phyloP scores from a whole-genome alignment of 2,329 filamentous ascomycete genomes.

The Mollisiaceae sp. region DNA sequence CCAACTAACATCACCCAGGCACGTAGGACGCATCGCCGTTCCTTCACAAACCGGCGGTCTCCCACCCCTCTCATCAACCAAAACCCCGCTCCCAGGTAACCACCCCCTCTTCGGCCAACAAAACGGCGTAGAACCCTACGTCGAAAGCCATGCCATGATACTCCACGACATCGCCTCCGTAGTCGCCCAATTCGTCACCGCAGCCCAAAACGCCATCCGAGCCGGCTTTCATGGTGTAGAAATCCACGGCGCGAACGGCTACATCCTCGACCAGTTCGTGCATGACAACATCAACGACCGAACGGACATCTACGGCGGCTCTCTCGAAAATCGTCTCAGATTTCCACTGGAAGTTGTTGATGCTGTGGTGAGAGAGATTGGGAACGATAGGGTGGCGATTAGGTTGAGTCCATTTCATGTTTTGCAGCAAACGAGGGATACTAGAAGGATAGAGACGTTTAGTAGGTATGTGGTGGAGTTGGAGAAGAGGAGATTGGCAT shows the following conservation, averaged over 20 bases:
- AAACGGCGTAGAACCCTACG: slow-evolving; percentile 10
- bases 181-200: neutral
- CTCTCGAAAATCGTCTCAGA: neutral
- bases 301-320: neutral
- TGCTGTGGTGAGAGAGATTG: neutral
- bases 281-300: slow-evolving; percentile 1
- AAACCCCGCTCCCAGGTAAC: slow-evolving; percentile 41
- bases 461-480: neutral
- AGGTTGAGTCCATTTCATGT: neutral
- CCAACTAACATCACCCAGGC: slow-evolving; percentile 43
- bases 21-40: slow-evolving; percentile 54
- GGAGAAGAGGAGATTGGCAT: neutral
- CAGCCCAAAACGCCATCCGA: neutral
- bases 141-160: neutral
- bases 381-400: neutral
- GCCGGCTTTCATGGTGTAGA: neutral
- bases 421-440: neutral
- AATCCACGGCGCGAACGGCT: neutral
- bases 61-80: slow-evolving; percentile 23
- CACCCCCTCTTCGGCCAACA: slow-evolving; percentile 26
- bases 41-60: slow-evolving; percentile 28
- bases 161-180: neutral
- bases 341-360: neutral
- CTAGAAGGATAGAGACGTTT: neutral
- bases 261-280: neutral